Base-by-base conservation (phyloP, 192 early-diverging fungal species). In the Coemansia sp. region DNA sequence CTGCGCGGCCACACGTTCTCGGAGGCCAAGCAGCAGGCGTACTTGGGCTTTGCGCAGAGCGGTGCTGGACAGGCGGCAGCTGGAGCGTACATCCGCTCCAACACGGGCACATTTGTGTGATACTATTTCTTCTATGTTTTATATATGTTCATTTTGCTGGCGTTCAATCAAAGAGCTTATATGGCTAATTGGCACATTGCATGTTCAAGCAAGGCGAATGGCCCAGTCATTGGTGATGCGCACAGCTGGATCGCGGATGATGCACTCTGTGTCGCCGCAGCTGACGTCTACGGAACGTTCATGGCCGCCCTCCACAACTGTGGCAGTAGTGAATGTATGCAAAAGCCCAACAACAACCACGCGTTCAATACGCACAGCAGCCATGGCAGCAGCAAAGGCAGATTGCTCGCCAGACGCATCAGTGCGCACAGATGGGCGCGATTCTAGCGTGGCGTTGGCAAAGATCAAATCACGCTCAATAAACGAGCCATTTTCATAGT, bases 1-100 rank as follows among this genome's bases (percentile, higher is more conserved):
- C 76, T 73, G 47, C 82, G 84, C 25, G 87, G 89, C 28, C 89
- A 90, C 60, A 89, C 89, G 7, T 88, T 88, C 55, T 72, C 83
- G 20, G 85, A 90, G 58, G 87, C 89, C 55, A 90, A 89, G 78
- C 79, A 81, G 49, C 80, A 86, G 59, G 84, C 85, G 36, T 83
- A 84, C 25, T 61, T 65, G 59, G 82, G 77, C 36, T 83, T 83
- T 72, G 85, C 85, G 4, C 82, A 73, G 67, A 83, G 65, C 78
- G 75, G 70, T 48, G 80, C 71, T 18, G 83, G 69, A 26, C 77
- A 79, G 50, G 65, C 71, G 1, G 77, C 77, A 3, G 68, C 77
- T 6, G 59, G 61, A 25, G 68, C 71, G 2, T 79, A 79, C 31
- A 60, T 79, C 24, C 63, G 71, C 37, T 73, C 71, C 17, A 79